These are phyloP conservation scores for Narthecium ossifragum DNA, from an alignment of 106 monocot genomes.

Conservation along the genomic window DNA sequence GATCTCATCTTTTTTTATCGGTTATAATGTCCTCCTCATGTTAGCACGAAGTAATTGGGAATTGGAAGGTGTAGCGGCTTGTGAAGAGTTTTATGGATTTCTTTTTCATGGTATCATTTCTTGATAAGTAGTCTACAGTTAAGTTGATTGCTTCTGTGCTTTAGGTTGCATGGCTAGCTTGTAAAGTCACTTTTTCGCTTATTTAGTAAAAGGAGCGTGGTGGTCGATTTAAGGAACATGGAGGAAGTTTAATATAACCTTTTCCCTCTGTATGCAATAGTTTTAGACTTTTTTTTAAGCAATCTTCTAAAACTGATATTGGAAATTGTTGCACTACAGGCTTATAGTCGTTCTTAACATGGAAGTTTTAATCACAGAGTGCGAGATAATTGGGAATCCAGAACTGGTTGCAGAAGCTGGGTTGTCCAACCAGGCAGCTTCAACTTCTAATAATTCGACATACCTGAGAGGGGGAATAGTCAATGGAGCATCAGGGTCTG, in stretches of 20 bases:
- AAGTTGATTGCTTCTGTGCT: no score
- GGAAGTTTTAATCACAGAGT: conserved; percentile 52
- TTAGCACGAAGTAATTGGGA: no score
- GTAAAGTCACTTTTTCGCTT: background rate
- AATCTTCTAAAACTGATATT: background rate
- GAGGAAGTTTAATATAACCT: no score
- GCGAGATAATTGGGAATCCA: conserved; percentile 52
- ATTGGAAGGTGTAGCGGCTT: no score
- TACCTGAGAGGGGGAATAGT: background rate
- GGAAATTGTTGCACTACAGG: conserved; percentile 32
- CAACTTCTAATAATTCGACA: conserved; percentile 10
- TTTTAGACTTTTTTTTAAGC: background rate
- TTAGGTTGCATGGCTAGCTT: no score
- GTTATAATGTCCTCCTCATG: no score
- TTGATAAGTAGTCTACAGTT: no score
- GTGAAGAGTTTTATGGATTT: no score
- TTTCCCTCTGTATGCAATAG: no score
- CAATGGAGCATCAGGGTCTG: conserved; percentile 15
- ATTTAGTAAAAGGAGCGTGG: background rate
- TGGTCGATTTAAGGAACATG: background rate
- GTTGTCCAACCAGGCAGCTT: conserved; percentile 5
- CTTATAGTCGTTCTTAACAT: conserved; percentile 85
- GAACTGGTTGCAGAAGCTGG: conserved; percentile 15
- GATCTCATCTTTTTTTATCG: background rate
- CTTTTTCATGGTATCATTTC: no score